Percentiles rank a stretch among this genome's conserved stretches.
Evolutionary conservation across 1,139 yeast species (phyloP).

Genomic region (Hemisphaericaspora subhashii): DNA sequence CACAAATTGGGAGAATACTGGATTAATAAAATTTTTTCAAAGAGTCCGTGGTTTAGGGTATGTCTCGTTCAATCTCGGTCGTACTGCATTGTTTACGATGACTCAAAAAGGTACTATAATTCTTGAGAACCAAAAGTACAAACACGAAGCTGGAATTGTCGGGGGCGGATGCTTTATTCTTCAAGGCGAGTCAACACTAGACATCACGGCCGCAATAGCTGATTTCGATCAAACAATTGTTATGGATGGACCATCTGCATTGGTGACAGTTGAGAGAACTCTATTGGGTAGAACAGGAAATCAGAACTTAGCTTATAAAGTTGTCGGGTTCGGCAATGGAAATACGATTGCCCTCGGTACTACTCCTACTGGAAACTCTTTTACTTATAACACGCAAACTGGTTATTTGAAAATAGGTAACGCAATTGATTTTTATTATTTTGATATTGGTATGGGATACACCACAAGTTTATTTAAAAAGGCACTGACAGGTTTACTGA

Average conservation of each 20-base stretch:
- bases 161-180: slow-evolving; percentile 31
- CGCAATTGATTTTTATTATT: slow-evolving; percentile 11
- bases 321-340: slow-evolving; percentile 33
- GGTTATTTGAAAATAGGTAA: slow-evolving; percentile 21
- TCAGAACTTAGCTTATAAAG: slow-evolving; percentile 22
- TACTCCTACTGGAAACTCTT: too few relatives aligned
- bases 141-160: slow-evolving; percentile 21
- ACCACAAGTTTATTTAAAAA: slow-evolving; percentile 9
- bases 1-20: slow-evolving; percentile 24
- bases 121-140: slow-evolving; percentile 18
- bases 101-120: slow-evolving; percentile 13
- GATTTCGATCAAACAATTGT: slow-evolving; percentile 8
- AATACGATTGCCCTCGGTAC: slow-evolving; percentile 19
- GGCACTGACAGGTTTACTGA: slow-evolving; percentile 6
- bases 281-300: slow-evolving; percentile 16
- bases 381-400: slow-evolving; percentile 8
- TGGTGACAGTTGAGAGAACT: slow-evolving; percentile 8
- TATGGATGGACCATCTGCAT: slow-evolving; percentile 18
- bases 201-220: not conserved
- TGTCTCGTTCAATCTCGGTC: too few relatives aligned
- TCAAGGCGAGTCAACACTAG: slow-evolving; percentile 19
- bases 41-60: not conserved
- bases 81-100: too few relatives aligned
- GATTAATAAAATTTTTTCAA: slow-evolving; percentile 20
- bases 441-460: slow-evolving; percentile 18